Base-by-base conservation (phyloP, 192 early-diverging fungal genomes). In the Lunasporangiospora selenospora region DNA sequence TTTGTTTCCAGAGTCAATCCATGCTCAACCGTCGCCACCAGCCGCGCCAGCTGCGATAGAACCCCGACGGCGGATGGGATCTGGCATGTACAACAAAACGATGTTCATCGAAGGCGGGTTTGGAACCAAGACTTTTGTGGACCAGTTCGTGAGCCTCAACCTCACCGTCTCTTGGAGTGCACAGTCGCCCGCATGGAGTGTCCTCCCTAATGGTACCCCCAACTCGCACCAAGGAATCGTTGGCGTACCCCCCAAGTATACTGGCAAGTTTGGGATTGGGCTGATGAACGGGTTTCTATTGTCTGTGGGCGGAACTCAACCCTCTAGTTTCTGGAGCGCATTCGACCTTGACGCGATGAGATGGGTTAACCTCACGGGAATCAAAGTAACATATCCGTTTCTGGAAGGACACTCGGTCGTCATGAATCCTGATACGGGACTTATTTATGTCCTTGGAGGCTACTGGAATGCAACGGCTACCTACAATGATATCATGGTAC, bases 51-150 rank as follows among this genome's bases (percentile, higher is more conserved):
- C n/a, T n/a, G n/a, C n/a, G n/a, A n/a, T n/a, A n/a, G n/a, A n/a
- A n/a, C n/a, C 51, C 38, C 21, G 51, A 7, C 58, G 67, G 36
- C 31, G 67, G 19, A 7, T 57, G 11, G 53, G 36, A 39, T 73
- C 24, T 50, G 53, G 36, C 4, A 42, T 56, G 24, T 18, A 23
- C 32, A 46, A 41, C 21, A 21, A 42, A 27, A 45, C 30, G 18
- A 32, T 73, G 24, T 73, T 52, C 38, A 62, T 73, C 29, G 59
- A 73, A 42, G 67, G 67, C 13, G 67, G 67, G 12, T 62, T 43
- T 36, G 34, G 16, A 8, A 1, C 34, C 3, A 26, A 3, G 2
- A 39, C 32, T 6, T 62, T 30, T 40, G 59, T 33, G 0, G 21
- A 49, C 18, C 58, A 62, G n/a, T 39, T 62, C 18, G 23, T 29